Evolutionary conservation across 2,329 filamentous ascomycete species (phyloP).

Genomic region (Rutstroemia sydowiana): DNA sequence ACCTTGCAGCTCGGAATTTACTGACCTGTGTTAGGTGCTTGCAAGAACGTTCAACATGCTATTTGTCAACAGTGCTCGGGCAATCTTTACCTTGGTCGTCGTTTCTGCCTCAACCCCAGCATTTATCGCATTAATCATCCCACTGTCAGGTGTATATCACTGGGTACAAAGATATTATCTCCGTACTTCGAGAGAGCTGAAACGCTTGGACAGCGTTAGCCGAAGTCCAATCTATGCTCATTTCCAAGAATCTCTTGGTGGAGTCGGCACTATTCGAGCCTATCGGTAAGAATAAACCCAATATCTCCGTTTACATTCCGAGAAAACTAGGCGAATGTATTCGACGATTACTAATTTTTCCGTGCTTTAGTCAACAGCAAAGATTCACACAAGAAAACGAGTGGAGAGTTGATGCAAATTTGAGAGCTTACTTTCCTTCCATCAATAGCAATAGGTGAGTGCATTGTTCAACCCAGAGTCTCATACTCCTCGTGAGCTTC

Average conservation of each 20-base stretch:
- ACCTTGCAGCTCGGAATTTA: conserved; percentile 25
- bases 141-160: conserved; percentile 72
- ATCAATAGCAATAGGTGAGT: conserved; percentile 59
- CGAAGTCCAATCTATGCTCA: conserved; percentile 96
- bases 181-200: conserved; percentile 89
- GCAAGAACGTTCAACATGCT: conserved; percentile 98
- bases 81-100: conserved; percentile 76
- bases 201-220: conserved; percentile 90
- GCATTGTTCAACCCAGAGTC: background rate
- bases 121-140: conserved; percentile 75
- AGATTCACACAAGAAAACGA: conserved; percentile 91
- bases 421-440: conserved; percentile 90
- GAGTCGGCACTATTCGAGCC: conserved; percentile 89
- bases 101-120: conserved; percentile 75
- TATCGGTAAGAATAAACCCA: conserved; percentile 49
- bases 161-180: conserved; percentile 97
- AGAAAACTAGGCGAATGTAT: background rate
- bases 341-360: background rate
- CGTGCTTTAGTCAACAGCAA: conserved; percentile 52
- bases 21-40: conserved; percentile 83
- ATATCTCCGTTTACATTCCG: background rate
- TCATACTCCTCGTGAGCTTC: too few relatives aligned
- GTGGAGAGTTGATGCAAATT: conserved; percentile 92
- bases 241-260: conserved; percentile 94
- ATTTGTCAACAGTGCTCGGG: conserved; percentile 68